Evolutionary conservation across 495 filamentous ascomycete genomes (phyloP).

Genomic region (Saxophila tyrrhenica): DNA sequence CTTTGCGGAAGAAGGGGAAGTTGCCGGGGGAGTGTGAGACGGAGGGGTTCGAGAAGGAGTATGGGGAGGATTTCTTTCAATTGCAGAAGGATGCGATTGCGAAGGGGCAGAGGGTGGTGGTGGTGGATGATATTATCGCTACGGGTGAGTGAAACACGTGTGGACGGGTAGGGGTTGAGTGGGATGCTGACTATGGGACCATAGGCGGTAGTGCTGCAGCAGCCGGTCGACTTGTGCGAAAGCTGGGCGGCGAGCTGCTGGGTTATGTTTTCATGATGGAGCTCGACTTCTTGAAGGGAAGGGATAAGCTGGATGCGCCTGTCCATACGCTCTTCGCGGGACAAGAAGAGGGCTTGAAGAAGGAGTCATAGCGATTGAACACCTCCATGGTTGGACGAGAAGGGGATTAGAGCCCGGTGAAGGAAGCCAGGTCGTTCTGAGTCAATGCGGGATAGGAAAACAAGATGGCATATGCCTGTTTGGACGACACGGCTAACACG

Average conservation of each 20-base stretch:
- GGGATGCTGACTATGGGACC: conserved; percentile 11
- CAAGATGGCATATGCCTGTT: too few relatives aligned
- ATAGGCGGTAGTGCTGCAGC: conserved; percentile 84
- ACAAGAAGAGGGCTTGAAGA: conserved; percentile 31
- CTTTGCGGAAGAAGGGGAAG: conserved; percentile 93
- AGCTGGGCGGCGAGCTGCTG: conserved; percentile 71
- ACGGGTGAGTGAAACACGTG: conserved; percentile 68
- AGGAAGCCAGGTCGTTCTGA: too few relatives aligned
- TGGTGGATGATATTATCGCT: conserved; percentile 97
- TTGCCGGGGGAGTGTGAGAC: conserved; percentile 78
- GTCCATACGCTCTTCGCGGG: conserved; percentile 71
- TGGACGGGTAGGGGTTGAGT: conserved; percentile 88
- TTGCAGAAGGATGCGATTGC: conserved; percentile 80
- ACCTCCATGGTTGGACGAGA: neutral
- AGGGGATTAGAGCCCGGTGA: neutral
- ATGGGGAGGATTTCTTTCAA: conserved; percentile 92
- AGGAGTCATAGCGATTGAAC: neutral
- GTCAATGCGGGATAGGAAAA: too few relatives aligned
- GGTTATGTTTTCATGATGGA: conserved; percentile 95
- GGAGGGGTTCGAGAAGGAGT: conserved; percentile 86
- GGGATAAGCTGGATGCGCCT: conserved; percentile 76
- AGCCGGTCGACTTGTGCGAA: conserved; percentile 71
- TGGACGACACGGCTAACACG: neutral
- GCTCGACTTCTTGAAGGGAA: conserved; percentile 85
- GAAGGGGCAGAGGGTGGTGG: conserved; percentile 75